Conservation (phyloP, 1,284 basidiomycete genomes). For the Mycosarcoma maydis region DNA sequence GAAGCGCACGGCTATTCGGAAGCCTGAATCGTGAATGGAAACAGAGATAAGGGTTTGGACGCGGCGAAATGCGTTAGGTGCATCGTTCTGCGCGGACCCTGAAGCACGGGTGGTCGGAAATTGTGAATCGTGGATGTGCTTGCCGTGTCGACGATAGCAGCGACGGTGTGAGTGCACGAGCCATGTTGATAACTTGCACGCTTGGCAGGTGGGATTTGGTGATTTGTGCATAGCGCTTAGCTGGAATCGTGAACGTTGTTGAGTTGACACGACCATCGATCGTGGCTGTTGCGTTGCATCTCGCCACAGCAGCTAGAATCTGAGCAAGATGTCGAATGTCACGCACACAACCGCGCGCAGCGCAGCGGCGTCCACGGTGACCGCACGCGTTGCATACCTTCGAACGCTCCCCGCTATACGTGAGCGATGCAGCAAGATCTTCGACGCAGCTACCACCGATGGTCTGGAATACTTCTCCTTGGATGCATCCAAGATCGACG, state of each 20-base stretch:
- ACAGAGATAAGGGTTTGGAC: background rate
- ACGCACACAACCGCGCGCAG: background rate
- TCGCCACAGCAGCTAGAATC: background rate
- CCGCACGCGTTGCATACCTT: slow-evolving; percentile 70
- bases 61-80: slow-evolving; percentile 2
- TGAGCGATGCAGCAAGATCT: slow-evolving; percentile 81
- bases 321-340: background rate
- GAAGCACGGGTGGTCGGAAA: slow-evolving; percentile 31
- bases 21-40: background rate
- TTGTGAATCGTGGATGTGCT: too few relatives aligned
- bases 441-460: slow-evolving; percentile 75
- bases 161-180: slow-evolving; percentile 30
- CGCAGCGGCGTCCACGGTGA: slow-evolving; percentile 7
- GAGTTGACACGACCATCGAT: too few relatives aligned
- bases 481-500: slow-evolving; percentile 77
- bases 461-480: slow-evolving; percentile 87
- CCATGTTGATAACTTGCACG: slow-evolving; percentile 8
- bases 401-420: slow-evolving; percentile 87
- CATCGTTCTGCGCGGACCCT: too few relatives aligned
- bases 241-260: too few relatives aligned
- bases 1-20: slow-evolving; percentile 1
- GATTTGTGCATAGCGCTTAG: too few relatives aligned
- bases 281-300: too few relatives aligned
- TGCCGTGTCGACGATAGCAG: too few relatives aligned
- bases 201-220: too few relatives aligned